Conservation (phyloP, 306 rosid species). For the Vigna mungo region DNA sequence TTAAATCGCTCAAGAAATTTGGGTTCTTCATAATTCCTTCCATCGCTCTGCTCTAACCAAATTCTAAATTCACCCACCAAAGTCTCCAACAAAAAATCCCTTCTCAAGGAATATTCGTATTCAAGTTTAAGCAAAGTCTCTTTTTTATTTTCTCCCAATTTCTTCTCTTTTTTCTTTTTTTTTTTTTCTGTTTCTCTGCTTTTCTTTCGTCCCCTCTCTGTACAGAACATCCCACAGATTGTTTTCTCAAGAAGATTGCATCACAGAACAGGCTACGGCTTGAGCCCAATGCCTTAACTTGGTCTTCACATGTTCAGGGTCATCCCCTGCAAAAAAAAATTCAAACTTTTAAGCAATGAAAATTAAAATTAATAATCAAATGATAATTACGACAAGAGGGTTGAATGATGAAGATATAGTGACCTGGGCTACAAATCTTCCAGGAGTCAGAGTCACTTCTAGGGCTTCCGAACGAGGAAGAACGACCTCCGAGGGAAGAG, state of each 20-base stretch:
- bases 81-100: conserved; percentile 12
- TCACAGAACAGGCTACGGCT: conserved; percentile 95
- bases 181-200: background rate
- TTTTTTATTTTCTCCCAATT: background rate
- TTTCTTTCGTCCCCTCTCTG: background rate
- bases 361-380: background rate
- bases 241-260: conserved; percentile 61
- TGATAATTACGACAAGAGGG: background rate
- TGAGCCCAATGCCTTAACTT: conserved; percentile 98
- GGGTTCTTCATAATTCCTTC: background rate
- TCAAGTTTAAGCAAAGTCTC: background rate
- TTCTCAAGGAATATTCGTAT: background rate
- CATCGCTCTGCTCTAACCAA: conserved; percentile 30
- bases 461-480: conserved; percentile 69
- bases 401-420: background rate
- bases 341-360: background rate
- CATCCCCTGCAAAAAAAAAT: conserved; percentile 64
- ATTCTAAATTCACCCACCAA: conserved; percentile 1
- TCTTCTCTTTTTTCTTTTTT: too few species aligned
- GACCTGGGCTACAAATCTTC: conserved; percentile 94
- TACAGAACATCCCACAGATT: conserved; percentile 10
- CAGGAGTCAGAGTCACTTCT: conserved; percentile 72
- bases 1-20: background rate
- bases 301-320: conserved; percentile 81
- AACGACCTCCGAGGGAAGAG: conserved; percentile 63